These are phyloP conservation scores for Epichloe baconii DNA, from an alignment of 2,329 filamentous ascomycete genomes.

Conservation along the genomic window DNA sequence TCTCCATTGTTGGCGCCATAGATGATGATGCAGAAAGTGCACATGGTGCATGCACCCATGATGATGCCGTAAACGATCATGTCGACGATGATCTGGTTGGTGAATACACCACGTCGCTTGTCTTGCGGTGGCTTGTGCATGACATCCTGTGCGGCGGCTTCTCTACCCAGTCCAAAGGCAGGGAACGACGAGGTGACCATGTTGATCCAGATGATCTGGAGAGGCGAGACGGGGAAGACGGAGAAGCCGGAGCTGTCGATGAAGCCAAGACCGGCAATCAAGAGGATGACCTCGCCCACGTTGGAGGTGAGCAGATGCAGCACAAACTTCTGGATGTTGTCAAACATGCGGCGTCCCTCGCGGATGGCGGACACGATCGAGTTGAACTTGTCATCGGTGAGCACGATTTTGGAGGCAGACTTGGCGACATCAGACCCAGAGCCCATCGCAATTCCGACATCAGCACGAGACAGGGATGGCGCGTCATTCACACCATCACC, in stretches of 20 bases:
- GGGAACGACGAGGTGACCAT: conserved; percentile 83
- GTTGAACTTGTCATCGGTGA: conserved; percentile 82
- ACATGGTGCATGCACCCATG: conserved; percentile 57
- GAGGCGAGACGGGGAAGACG: conserved; percentile 73
- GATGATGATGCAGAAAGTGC: conserved; percentile 52
- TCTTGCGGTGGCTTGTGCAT: conserved; percentile 70
- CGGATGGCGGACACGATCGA: conserved; percentile 73
- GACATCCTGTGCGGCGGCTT: conserved; percentile 61
- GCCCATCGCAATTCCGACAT: conserved; percentile 88
- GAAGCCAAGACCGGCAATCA: conserved; percentile 72
- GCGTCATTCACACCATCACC: conserved; percentile 83
- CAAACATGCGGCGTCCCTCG: conserved; percentile 73
- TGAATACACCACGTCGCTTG: conserved; percentile 57
- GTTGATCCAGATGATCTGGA: conserved; percentile 89
- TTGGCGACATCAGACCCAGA: conserved; percentile 78
- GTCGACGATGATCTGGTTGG: conserved; percentile 62
- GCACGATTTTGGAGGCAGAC: conserved; percentile 66
- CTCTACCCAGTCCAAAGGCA: conserved; percentile 77
- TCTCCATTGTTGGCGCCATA: conserved; percentile 41
- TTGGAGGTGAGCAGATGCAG: conserved; percentile 70
- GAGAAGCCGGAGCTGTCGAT: conserved; percentile 59
- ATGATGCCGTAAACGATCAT: conserved; percentile 69
- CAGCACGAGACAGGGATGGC: conserved; percentile 65
- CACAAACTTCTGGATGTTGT: conserved; percentile 83
- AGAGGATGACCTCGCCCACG: conserved; percentile 68